Base-by-base conservation (phyloP, 345 rosid species). In the Camelina neglecta region DNA sequence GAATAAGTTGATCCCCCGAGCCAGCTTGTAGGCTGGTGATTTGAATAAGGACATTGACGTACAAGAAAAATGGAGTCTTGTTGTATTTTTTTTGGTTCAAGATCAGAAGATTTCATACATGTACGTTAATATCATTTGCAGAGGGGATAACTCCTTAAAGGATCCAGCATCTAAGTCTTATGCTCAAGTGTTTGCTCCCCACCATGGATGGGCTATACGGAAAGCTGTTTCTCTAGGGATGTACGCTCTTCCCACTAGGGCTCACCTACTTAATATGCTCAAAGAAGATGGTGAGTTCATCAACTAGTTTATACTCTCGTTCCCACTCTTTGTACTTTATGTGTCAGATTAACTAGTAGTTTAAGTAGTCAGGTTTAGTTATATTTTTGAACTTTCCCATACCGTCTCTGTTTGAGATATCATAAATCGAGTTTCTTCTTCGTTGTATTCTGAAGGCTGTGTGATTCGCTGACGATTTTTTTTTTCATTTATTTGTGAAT, bases 161-260 rank as follows among this genome's bases (percentile, higher is more conserved):
- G 91, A 84, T 82, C 89, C 99, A 44, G 99, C 97, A 64, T 85
- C 99, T 13, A 89, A 85, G 84, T 92, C 97, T 48, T 95, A 95
- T 78, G 88, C 89, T 29, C 91, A 92, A 82, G 99, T 92, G 72
- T 87, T 95, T 74, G 93, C 93, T 72, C 93, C 96, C 8, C 92
- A 95, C 81, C 99, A 95, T 74, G 99, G 97, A 12, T 92, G 97
- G 99, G 90, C 88, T 54, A 89, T 95, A 67, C 83, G 97, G 75
- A 88, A 86, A 81, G 96, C 96, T 79, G 99, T 95, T 74, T 86
- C 86, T 71, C 86, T 93, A 15, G 97, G 99, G 68, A 92, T 95
- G 97, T 95, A 89, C 66, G 93, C 93, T 69, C 96, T 92, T 77
- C 99, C 99, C n/a, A 86, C 97, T 1, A 89, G 78, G 72, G 81